These are phyloP conservation scores for Sugiyamaella paludigena DNA, from an alignment of 1,139 yeast genomes.

Conservation along the genomic window DNA sequence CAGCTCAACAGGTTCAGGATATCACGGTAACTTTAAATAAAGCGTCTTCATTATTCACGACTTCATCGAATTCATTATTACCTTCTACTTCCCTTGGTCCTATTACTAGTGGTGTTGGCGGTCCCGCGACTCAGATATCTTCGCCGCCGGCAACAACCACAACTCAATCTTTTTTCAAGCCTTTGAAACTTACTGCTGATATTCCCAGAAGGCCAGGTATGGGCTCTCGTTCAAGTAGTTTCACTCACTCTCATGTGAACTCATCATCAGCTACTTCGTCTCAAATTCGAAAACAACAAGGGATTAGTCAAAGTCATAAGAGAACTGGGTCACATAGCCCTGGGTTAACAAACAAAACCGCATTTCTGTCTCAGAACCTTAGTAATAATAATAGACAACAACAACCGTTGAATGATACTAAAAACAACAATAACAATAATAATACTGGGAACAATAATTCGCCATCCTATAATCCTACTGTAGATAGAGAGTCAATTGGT, in stretches of 20 bases:
- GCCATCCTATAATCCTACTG: too few relatives aligned
- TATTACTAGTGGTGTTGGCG: too few relatives aligned
- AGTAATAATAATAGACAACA: too few relatives aligned
- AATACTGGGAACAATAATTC: background rate
- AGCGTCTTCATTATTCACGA: background rate
- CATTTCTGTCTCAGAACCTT: too few relatives aligned
- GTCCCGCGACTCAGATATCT: background rate
- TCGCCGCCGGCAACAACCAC: background rate
- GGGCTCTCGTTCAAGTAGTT: conserved; percentile 23
- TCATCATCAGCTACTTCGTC: conserved; percentile 5
- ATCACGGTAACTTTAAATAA: too few relatives aligned
- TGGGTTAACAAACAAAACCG: conserved; percentile 9
- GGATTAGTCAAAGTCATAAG: conserved; percentile 15
- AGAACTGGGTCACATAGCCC: conserved; percentile 25
- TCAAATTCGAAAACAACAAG: conserved; percentile 9
- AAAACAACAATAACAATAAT: too few relatives aligned
- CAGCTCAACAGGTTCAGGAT: too few relatives aligned
- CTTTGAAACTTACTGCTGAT: conserved; percentile 7
- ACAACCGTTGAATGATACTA: too few relatives aligned
- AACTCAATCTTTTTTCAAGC: conserved; percentile 6
- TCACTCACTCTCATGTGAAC: conserved; percentile 11
- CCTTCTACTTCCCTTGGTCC: too few relatives aligned
- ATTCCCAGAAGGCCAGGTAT: conserved; percentile 19
- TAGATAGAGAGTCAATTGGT: conserved; percentile 34
- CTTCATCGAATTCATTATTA: background rate